Evolutionary conservation across 257 asterid genomes (phyloP), one percentile per base, ranked within the genome.

Genomic region (Przewalskia tangutica): DNA sequence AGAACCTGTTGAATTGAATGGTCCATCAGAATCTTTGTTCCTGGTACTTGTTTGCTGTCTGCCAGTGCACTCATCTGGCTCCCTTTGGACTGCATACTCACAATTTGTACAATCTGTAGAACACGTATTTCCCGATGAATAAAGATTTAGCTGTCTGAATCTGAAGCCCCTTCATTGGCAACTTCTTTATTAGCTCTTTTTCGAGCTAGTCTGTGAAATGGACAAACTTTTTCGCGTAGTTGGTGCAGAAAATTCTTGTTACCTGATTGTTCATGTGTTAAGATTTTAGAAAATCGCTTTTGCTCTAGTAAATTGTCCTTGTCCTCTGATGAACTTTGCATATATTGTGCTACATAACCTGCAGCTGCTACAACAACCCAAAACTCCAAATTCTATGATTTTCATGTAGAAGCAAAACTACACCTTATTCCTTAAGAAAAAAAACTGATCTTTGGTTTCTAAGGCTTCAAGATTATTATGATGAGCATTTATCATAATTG

Each of bases 311-410:
- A 81, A 68, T 50, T 87, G 38, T 90, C 90, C 14, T 84, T 87
- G 66, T 87, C 86, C 63, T 88, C 91, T 50, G 50, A 77, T 51
- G 85, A 65, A 85, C 85, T 92, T 55, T 89, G 94, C 88, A 88
- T 58, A 84, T 85, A 84, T 84, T 90, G 91, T 27, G 97, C 92
- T 79, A 87, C 67, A 77, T 90, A 93, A 83, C 95, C 97, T 80
- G 95, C 95, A 67, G 94, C 95, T n/a, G 93, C 97, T 82, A 97
- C 97, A 66, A 93, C 89, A 77, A 89, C 90, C 94, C 98, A 91
- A 63, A 93, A 89, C 87, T 93, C 97, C 98, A 91, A 90, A 42
- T 4, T 40, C 13, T 51, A 27, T 23, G 0, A 55, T 17, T 65
- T 32, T 84, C 40, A 71, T 83, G 62, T 55, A 63, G 42, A 53